Percentiles rank a stretch among this genome's conserved stretches.
These are phyloP conservation scores for Linnemannia zychae DNA, from an alignment of 192 early-diverging fungal species.

Conservation along the genomic window DNA sequence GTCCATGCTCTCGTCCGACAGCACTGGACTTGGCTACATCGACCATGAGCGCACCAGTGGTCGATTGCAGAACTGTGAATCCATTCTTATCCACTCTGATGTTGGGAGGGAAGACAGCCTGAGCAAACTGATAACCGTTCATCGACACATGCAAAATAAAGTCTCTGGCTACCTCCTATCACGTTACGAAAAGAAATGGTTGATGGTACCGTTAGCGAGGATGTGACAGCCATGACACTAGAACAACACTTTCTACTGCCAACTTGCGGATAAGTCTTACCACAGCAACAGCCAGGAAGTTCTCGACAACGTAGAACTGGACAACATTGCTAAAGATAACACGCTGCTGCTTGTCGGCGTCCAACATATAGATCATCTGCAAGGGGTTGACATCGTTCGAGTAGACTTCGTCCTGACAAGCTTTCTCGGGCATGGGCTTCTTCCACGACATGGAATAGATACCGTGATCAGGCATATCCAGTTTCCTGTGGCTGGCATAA, in stretches of 20 bases:
- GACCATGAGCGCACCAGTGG: constrained; percentile 82
- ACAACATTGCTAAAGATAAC: constrained; percentile 72
- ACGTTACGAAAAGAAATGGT: not conserved
- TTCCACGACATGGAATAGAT: constrained; percentile 67
- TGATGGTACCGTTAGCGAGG: not conserved
- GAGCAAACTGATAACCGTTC: constrained; percentile 79
- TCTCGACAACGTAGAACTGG: constrained; percentile 82
- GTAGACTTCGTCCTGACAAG: constrained; percentile 74
- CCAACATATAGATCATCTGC: constrained; percentile 74
- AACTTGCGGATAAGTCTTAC: constrained; percentile 14
- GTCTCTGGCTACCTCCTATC: constrained; percentile 57
- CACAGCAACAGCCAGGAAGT: constrained; percentile 79
- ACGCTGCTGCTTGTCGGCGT: constrained; percentile 41
- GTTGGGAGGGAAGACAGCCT: constrained; percentile 89
- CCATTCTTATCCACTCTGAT: constrained; percentile 79
- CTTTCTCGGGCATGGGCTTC: constrained; percentile 31
- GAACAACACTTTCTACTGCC: not conserved
- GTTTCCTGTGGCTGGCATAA: constrained; percentile 75
- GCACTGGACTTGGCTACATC: constrained; percentile 76
- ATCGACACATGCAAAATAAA: constrained; percentile 79
- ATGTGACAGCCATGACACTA: not conserved
- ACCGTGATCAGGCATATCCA: constrained; percentile 71
- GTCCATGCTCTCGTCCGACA: constrained; percentile 70
- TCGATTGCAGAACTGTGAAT: constrained; percentile 90
- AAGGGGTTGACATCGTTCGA: constrained; percentile 70